Conservation (phyloP, 2,329 filamentous ascomycete genomes). For the Delphinella strobiligena region DNA sequence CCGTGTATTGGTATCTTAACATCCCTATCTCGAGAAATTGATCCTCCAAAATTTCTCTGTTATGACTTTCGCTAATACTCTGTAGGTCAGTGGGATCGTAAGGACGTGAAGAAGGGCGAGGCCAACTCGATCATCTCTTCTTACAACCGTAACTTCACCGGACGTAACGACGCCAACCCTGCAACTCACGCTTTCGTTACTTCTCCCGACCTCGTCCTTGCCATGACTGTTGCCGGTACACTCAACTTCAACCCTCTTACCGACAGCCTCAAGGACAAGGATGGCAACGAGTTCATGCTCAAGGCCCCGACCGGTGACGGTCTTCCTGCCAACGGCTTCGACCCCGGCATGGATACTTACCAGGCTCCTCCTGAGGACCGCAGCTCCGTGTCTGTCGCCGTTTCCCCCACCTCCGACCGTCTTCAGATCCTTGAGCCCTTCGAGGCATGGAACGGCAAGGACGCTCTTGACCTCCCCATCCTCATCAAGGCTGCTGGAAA, state of each 20-base stretch:
- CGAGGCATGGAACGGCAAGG: constrained; percentile 81
- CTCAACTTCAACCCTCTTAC: constrained; percentile 92
- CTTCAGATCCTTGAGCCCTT: constrained; percentile 87
- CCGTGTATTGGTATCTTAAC: constrained; percentile 58
- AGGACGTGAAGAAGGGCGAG: constrained; percentile 86
- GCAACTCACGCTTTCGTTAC: constrained; percentile 89
- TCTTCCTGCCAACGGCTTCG: constrained; percentile 72
- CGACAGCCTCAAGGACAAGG: constrained; percentile 84
- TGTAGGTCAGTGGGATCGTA: constrained; percentile 72
- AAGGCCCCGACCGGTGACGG: constrained; percentile 66
- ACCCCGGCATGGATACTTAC: constrained; percentile 87
- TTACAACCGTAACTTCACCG: constrained; percentile 99
- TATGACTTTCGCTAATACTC: constrained; percentile 1
- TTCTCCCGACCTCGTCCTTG: constrained; percentile 80
- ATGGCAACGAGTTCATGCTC: constrained; percentile 92
- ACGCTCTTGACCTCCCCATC: constrained; percentile 71
- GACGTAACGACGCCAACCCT: constrained; percentile 91
- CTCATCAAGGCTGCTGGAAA: constrained; percentile 95
- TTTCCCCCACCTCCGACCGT: constrained; percentile 83
- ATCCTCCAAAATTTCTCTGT: no score
- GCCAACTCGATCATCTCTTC: constrained; percentile 96
- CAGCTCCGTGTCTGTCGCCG: constrained; percentile 58
- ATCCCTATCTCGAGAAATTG: constrained; percentile 5
- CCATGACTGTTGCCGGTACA: constrained; percentile 69
- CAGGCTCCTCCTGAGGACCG: constrained; percentile 85